Conservation (phyloP, 176 grass and related monocot genomes). For the Sorghum bicolor region Sorghum_bicolor_NCBIv3 NC_012870.2:13791001-13791500, state of each 20-base stretch:
- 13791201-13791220: too few relatives aligned
- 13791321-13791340: not conserved
- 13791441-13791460: not conserved
- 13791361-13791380: not conserved
- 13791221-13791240: too few relatives aligned
- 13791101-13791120: not conserved
- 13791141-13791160: not conserved
- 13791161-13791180: too few relatives aligned
- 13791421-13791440: not conserved
- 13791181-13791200: too few relatives aligned
- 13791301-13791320: too few relatives aligned
- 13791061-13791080: not conserved
- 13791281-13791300: too few relatives aligned
- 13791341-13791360: not conserved
- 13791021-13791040: not conserved
- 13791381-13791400: not conserved
- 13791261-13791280: too few relatives aligned
- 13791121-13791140: not conserved
- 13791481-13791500: not conserved
- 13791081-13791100: too few relatives aligned
- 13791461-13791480: not conserved
- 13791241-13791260: too few relatives aligned
- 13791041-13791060: not conserved
- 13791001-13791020: not conserved
- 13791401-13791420: not conserved